Evolutionary conservation across 2,329 filamentous ascomycete species (phyloP).

Genomic region (Epichloe scottii): DNA sequence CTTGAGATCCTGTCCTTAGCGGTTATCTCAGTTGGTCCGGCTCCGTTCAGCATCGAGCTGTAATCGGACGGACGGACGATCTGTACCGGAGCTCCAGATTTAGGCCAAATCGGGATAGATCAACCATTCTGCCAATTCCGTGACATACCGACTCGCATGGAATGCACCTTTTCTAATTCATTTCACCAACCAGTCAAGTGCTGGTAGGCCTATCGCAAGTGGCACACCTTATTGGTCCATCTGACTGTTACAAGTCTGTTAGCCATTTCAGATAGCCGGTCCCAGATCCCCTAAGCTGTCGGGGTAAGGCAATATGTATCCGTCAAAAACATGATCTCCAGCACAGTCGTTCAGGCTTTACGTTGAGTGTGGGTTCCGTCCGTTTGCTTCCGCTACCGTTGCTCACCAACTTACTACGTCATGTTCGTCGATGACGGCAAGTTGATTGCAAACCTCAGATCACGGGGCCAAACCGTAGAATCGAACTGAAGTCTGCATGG

Average conservation of each 20-base stretch:
- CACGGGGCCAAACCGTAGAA: too few relatives aligned
- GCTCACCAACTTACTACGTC: too few relatives aligned
- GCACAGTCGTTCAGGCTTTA: neutral
- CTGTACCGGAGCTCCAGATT: too few relatives aligned
- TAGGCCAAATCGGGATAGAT: too few relatives aligned
- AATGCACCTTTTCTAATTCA: too few relatives aligned
- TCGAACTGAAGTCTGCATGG: too few relatives aligned
- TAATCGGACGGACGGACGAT: neutral
- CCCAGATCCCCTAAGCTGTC: neutral
- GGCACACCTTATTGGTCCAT: neutral
- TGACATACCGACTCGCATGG: neutral
- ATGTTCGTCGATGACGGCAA: too few relatives aligned
- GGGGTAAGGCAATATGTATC: neutral
- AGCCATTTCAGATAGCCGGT: neutral
- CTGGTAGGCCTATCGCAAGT: too few relatives aligned
- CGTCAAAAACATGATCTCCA: neutral
- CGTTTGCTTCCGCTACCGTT: too few relatives aligned
- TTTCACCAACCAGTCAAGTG: neutral
- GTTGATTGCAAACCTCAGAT: too few relatives aligned
- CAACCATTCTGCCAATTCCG: neutral
- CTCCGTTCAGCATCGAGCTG: neutral
- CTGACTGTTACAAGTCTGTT: neutral
- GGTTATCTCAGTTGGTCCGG: neutral
- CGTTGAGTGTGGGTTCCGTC: neutral
- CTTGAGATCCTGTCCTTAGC: neutral